Conservation (phyloP, 371 early-diverging fungal species). For the Zychaea mexicana region DNA sequence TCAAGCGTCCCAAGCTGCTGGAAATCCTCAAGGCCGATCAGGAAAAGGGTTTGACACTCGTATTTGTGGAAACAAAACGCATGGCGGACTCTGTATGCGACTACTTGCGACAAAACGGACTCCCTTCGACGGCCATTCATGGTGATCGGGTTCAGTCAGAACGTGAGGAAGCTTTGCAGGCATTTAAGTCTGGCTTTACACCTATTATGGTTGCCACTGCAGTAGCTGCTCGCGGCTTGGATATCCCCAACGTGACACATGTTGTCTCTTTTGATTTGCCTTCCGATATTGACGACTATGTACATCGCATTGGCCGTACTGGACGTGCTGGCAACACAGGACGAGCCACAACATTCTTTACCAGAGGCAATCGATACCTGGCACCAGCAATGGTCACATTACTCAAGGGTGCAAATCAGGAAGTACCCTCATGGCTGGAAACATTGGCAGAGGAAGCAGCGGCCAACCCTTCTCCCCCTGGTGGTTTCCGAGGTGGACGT, state of each 20-base stretch:
- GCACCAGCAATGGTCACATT: conserved; percentile 77
- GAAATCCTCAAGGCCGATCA: conserved; percentile 72
- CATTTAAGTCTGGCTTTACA: conserved; percentile 87
- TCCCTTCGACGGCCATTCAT: conserved; percentile 93
- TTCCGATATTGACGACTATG: conserved; percentile 91
- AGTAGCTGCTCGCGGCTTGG: conserved; percentile 98
- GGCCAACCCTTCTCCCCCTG: conserved; percentile 9
- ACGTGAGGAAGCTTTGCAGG: conserved; percentile 90
- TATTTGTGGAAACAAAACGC: conserved; percentile 98
- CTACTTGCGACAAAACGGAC: conserved; percentile 62
- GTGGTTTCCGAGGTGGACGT: conserved; percentile 38
- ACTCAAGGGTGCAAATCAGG: conserved; percentile 61
- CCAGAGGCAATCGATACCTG: conserved; percentile 83
- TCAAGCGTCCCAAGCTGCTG: conserved; percentile 78
- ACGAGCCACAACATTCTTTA: conserved; percentile 94
- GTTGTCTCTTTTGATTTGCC: conserved; percentile 96
- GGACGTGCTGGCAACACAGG: conserved; percentile 98
- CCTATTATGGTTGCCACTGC: conserved; percentile 99
- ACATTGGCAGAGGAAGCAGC: conserved; percentile 21
- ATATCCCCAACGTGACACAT: conserved; percentile 88
- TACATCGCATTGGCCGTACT: conserved; percentile 92
- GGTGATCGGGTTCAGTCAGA: conserved; percentile 97
- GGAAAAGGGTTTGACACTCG: conserved; percentile 78
- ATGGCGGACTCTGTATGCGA: conserved; percentile 94
- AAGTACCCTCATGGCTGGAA: conserved; percentile 69